These are phyloP conservation scores for Nigrospora oryzae DNA, from an alignment of 2,329 filamentous ascomycete genomes.

Conservation along the genomic window DNA sequence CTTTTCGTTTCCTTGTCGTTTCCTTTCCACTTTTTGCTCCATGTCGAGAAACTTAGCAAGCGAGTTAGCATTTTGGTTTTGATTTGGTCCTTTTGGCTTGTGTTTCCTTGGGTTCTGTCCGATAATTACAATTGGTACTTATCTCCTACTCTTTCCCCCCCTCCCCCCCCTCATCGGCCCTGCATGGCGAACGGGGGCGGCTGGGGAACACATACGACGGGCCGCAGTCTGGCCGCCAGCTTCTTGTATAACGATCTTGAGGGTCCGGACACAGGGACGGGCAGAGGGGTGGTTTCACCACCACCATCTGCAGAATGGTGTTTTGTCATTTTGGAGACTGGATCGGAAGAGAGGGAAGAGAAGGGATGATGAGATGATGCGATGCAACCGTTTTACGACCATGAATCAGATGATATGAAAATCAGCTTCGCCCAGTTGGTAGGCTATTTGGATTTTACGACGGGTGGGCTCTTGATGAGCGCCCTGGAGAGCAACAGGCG, in stretches of 20 bases:
- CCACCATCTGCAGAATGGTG: not conserved
- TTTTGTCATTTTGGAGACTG: not conserved
- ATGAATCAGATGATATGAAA: no score
- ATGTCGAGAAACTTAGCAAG: constrained; percentile 23
- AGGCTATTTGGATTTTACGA: no score
- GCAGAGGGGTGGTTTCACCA: constrained; percentile 2
- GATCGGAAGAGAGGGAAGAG: constrained; percentile 12
- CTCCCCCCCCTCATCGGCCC: constrained; percentile 3
- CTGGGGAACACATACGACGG: constrained; percentile 10
- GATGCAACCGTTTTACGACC: not conserved
- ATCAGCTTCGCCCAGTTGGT: no score
- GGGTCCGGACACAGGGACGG: constrained; percentile 1
- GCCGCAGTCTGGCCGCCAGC: constrained; percentile 12
- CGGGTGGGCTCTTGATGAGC: no score
- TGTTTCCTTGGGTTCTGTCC: constrained; percentile 10
- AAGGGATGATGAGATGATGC: constrained; percentile 2
- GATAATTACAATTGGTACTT: constrained; percentile 4
- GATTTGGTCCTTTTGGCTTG: constrained; percentile 18
- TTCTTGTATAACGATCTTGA: constrained; percentile 22
- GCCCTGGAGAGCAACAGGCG: no score
- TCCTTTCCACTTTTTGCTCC: constrained; percentile 15
- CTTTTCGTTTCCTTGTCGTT: constrained; percentile 9
- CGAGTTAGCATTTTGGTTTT: constrained; percentile 28
- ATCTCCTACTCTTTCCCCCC: constrained; percentile 7
- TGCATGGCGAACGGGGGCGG: constrained; percentile 23